Percentiles rank a stretch among this genome's conserved stretches.
phyloP scores from a whole-genome alignment of 1,139 yeast genomes.

The Nakaseomyces sp. region DNA sequence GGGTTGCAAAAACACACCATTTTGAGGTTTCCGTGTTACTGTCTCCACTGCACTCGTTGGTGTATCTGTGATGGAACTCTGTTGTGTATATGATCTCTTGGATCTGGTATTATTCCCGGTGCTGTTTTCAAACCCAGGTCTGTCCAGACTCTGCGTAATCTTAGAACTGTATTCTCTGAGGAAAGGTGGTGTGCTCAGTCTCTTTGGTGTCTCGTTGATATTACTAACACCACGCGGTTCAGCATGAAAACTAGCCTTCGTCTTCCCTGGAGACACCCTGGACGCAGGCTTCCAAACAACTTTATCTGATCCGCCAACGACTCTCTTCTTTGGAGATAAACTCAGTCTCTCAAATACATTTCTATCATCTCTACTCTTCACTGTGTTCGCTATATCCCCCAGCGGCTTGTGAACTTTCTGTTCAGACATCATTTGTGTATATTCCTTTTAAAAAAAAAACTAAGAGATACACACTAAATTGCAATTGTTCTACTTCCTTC shows the following conservation, averaged over 20 bases:
- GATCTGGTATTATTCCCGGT: background rate
- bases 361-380: conserved; percentile 7
- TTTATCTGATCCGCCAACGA: conserved; percentile 6
- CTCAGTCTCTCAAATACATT: conserved; percentile 22
- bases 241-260: background rate
- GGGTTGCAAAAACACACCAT: conserved; percentile 10
- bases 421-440: background rate
- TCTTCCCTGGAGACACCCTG: conserved; percentile 20
- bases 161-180: conserved; percentile 11
- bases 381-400: conserved; percentile 11
- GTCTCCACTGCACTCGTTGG: background rate
- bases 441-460: no score
- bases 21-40: no score
- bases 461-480: no score
- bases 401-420: conserved; percentile 5
- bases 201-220: conserved; percentile 20
- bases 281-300: conserved; percentile 20
- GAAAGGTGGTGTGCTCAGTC: conserved; percentile 16
- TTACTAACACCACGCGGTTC: conserved; percentile 5
- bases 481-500: no score
- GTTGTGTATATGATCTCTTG: background rate
- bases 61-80: background rate
- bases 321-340: conserved; percentile 20
- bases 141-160: conserved; percentile 18
- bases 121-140: conserved; percentile 7